phyloP scores from a whole-genome alignment of 805 yeast genomes.

The Sugiyamaella chiloensis region DNA sequence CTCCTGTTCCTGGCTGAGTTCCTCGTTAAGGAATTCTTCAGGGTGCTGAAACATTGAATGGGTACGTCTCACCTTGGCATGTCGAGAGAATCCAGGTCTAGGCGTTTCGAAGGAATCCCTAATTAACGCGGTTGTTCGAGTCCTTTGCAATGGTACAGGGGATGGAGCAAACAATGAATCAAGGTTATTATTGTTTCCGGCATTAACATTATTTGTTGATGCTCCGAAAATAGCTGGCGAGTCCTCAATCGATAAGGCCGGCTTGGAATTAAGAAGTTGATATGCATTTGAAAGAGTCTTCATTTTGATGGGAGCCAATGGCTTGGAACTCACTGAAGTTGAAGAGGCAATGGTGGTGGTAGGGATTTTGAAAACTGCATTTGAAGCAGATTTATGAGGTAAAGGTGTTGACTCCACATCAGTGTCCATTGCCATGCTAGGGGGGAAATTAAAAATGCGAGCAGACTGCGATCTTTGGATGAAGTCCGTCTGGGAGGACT shows the following conservation, averaged over 20 bases:
- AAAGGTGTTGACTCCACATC: conserved; percentile 15
- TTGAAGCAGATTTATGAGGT: conserved; percentile 15
- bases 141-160: conserved; percentile 11
- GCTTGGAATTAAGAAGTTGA: conserved; percentile 15
- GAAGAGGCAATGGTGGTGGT: conserved; percentile 5
- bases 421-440: conserved; percentile 12
- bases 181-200: not conserved
- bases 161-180: conserved; percentile 18
- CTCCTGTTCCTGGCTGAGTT: conserved; percentile 33
- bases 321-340: conserved; percentile 10
- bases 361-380: not conserved
- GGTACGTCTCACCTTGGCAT: conserved; percentile 51
- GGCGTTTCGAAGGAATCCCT: conserved; percentile 12
- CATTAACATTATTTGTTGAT: not conserved
- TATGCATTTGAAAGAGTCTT: conserved; percentile 24
- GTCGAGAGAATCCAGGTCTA: conserved; percentile 9
- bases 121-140: not conserved
- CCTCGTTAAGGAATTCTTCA: conserved; percentile 43
- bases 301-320: conserved; percentile 10
- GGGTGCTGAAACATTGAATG: conserved; percentile 67
- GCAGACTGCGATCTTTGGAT: not conserved
- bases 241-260: not conserved
- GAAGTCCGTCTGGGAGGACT: not conserved
- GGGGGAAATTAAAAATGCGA: conserved; percentile 1
- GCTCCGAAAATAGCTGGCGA: not conserved